Conservation (phyloP, 2,329 filamentous ascomycete genomes). For the Stachybotrys elegans region DNA sequence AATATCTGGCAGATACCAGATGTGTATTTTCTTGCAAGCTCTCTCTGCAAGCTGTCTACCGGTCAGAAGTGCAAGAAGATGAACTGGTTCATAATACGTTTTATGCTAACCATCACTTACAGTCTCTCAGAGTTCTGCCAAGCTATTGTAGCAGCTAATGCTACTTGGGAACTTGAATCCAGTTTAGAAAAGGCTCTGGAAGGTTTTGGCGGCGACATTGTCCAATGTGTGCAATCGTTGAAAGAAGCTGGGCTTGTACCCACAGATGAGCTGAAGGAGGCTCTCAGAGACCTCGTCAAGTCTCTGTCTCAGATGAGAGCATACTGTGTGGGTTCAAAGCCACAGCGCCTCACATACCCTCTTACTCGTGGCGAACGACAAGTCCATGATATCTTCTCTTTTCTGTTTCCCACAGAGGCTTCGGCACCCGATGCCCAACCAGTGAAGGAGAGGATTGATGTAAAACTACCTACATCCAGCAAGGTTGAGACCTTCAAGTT, state of each 20-base stretch:
- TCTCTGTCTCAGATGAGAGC: slow-evolving; percentile 15
- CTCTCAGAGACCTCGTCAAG: slow-evolving; percentile 10
- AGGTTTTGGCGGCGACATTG: slow-evolving; percentile 26
- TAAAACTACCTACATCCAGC: not conserved
- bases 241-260: slow-evolving; percentile 23
- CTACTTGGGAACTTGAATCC: not conserved
- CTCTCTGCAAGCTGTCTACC: slow-evolving; percentile 5
- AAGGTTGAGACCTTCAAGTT: slow-evolving; percentile 16
- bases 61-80: slow-evolving; percentile 16
- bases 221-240: slow-evolving; percentile 30
- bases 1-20: slow-evolving; percentile 24
- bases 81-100: slow-evolving; percentile 19
- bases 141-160: slow-evolving; percentile 3
- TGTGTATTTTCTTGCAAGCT: slow-evolving; percentile 32
- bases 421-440: not conserved
- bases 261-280: slow-evolving; percentile 11
- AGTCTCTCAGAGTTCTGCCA: too few species aligned
- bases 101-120: not conserved
- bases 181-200: slow-evolving; percentile 12
- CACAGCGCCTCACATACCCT: slow-evolving; percentile 7
- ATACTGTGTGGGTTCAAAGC: slow-evolving; percentile 13
- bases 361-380: slow-evolving; percentile 22
- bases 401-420: slow-evolving; percentile 21
- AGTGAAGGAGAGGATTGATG: not conserved
- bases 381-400: slow-evolving; percentile 19